Conservation (phyloP, 208 protist species). For the Acanthamoeba castellanii region DNA sequence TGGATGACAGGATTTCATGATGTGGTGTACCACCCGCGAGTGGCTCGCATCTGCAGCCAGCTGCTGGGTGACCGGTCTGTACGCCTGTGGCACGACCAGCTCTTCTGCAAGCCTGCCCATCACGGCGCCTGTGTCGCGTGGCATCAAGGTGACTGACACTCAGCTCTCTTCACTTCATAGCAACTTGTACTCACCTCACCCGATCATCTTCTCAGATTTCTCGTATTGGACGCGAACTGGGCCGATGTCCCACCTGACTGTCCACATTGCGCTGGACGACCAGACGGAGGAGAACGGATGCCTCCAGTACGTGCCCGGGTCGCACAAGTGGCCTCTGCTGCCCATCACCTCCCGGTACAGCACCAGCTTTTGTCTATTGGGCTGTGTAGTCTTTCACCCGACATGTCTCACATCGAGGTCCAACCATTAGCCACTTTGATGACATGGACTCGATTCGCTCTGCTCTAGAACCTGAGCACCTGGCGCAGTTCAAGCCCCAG, state of each 20-base stretch:
- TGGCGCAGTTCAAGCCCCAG: conserved; percentile 1
- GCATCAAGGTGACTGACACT: neutral
- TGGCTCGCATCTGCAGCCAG: conserved; percentile 19
- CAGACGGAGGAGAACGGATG: conserved; percentile 67
- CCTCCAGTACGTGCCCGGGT: conserved; percentile 67
- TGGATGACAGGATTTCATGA: neutral
- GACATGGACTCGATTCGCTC: conserved; percentile 56
- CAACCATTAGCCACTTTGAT: conserved; percentile 26
- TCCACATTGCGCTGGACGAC: conserved; percentile 67
- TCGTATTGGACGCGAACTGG: conserved; percentile 69
- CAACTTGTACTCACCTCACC: neutral
- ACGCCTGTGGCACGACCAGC: neutral
- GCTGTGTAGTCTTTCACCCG: neutral
- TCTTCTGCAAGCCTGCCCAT: conserved; percentile 37
- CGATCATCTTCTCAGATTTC: conserved; percentile 20
- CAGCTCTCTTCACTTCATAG: neutral
- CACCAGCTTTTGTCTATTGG: neutral
- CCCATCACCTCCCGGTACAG: conserved; percentile 33
- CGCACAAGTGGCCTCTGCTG: conserved; percentile 39
- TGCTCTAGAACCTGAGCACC: neutral
- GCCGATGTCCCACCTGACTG: conserved; percentile 49
- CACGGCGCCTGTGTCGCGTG: conserved; percentile 41
- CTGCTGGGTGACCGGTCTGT: conserved; percentile 16
- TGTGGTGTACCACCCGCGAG: neutral
- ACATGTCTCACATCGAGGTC: no score